A percentile compares a stretch with the other conserved stretches of the same genome.
Evolutionary conservation across 1,284 basidiomycete species (phyloP).

Genomic region (Ustilago tritici): DNA sequence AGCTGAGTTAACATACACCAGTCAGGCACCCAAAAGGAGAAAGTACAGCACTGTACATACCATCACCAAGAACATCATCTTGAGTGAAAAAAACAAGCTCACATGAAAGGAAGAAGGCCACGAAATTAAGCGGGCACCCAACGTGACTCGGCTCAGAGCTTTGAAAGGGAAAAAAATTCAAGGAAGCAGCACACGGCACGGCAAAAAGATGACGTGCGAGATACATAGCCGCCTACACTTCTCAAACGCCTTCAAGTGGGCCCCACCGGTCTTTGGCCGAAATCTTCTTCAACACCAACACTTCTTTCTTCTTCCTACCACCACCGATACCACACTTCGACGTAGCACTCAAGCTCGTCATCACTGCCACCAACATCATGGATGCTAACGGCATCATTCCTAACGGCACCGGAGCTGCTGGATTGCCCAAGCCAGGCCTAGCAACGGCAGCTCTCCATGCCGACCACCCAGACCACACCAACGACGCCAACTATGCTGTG

Average conservation of each 20-base stretch:
- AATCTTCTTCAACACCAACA: neutral
- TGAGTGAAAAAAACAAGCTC: neutral
- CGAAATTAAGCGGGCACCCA: conserved; percentile 22
- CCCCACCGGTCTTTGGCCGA: neutral
- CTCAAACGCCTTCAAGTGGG: neutral
- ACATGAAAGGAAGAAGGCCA: conserved; percentile 11
- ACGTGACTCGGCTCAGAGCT: conserved; percentile 14
- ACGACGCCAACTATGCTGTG: conserved; percentile 49
- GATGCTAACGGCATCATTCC: conserved; percentile 1
- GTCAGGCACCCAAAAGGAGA: neutral
- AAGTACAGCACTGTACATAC: neutral
- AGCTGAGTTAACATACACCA: neutral
- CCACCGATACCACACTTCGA: neutral
- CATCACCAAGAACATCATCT: too few relatives aligned
- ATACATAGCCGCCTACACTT: conserved; percentile 15
- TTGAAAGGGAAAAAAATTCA: neutral
- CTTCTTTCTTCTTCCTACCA: neutral
- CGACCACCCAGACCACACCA: conserved; percentile 38
- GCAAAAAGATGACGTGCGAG: conserved; percentile 19
- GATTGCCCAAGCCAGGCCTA: conserved; percentile 37
- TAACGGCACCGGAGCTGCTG: neutral
- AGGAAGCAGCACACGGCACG: conserved; percentile 2
- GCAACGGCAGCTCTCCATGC: conserved; percentile 45
- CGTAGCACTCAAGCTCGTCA: neutral
- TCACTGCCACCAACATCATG: conserved; percentile 12